Evolutionary conservation across 768 basidiomycete genomes (phyloP).

Genomic region (Myochromella boudieri): DNA sequence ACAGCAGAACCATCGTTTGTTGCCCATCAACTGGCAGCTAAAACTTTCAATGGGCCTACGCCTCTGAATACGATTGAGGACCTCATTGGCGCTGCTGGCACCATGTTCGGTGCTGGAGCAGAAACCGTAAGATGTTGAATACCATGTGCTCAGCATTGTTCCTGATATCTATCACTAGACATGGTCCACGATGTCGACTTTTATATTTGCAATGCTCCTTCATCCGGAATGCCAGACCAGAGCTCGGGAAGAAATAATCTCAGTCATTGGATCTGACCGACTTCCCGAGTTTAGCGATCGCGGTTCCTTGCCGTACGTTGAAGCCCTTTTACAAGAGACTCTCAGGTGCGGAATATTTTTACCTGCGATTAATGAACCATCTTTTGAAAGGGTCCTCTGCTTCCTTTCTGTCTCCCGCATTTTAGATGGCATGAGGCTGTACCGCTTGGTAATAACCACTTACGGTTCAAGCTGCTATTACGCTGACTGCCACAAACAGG

Average conservation of each 20-base stretch:
- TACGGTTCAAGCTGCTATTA: not conserved
- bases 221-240: conserved; percentile 22
- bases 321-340: conserved; percentile 14
- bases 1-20: conserved; percentile 15
- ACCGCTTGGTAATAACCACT: too few relatives aligned
- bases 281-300: conserved; percentile 23
- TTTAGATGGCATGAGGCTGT: too few relatives aligned
- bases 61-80: not conserved
- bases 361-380: too few relatives aligned
- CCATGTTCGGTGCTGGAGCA: conserved; percentile 10
- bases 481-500: not conserved
- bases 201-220: conserved; percentile 25
- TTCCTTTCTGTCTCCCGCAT: too few relatives aligned
- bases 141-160: too few relatives aligned
- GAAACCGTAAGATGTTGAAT: conserved; percentile 15
- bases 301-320: conserved; percentile 20
- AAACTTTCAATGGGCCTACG: not conserved
- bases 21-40: conserved; percentile 4
- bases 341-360: conserved; percentile 5
- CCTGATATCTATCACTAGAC: conserved; percentile 13
- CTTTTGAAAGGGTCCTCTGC: too few relatives aligned
- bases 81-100: conserved; percentile 8
- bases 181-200: conserved; percentile 18
- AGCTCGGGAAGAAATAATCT: conserved; percentile 28
- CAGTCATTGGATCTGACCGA: conserved; percentile 19